Conservation (phyloP, 306 rosid species). For the Abrus pulchellus region DNA sequence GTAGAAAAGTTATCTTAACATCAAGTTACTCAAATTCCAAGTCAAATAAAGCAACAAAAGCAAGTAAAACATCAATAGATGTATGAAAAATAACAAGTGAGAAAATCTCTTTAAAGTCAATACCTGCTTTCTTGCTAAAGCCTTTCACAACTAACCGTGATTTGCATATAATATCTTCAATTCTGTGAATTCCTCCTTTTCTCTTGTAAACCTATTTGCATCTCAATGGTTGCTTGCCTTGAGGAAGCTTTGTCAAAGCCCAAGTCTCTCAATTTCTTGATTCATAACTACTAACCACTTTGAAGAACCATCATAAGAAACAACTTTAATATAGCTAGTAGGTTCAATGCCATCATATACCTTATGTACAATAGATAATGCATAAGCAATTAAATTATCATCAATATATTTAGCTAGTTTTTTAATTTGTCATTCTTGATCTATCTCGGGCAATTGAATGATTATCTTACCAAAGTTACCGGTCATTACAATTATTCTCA, state of each 20-base stretch:
- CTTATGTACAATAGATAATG: no score
- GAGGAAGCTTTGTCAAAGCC: not conserved
- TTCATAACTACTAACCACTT: not conserved
- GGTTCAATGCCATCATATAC: no score
- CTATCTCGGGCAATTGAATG: not conserved
- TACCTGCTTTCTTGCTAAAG: no score
- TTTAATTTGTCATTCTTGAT: not conserved
- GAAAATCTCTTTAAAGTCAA: no score
- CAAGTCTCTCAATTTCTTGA: not conserved
- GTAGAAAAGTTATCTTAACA: no score
- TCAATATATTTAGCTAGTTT: not conserved
- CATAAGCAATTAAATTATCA: no score
- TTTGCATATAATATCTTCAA: no score
- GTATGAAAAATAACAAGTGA: no score
- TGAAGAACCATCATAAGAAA: not conserved
- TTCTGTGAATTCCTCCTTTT: not conserved
- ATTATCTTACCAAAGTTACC: not conserved
- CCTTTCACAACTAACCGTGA: not conserved
- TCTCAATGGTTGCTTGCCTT: not conserved
- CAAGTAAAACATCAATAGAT: not conserved
- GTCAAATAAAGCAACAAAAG: not conserved
- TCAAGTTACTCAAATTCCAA: no score
- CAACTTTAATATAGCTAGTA: no score
- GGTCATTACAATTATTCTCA: no score
- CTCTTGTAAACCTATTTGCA: conserved; percentile 14